These are phyloP conservation scores for Luvunga scandens DNA, from an alignment of 345 rosid species.

Conservation along the genomic window DNA sequence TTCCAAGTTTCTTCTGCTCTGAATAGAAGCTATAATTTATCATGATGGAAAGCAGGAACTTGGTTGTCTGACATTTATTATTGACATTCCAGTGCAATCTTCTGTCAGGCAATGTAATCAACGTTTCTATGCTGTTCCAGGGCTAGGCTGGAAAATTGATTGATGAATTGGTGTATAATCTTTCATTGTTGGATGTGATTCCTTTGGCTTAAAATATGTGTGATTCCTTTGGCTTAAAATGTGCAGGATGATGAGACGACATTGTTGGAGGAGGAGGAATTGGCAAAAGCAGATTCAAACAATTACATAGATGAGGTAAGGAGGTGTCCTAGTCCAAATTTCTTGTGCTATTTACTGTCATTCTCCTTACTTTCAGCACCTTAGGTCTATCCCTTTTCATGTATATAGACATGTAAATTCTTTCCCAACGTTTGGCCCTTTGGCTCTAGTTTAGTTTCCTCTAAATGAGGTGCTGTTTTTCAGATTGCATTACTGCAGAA, in stretches of 20 bases:
- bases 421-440: constrained; percentile 17
- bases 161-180: background rate
- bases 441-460: constrained; percentile 16
- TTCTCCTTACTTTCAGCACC: constrained; percentile 9
- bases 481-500: constrained; percentile 83
- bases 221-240: constrained; percentile 17
- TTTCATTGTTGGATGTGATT: background rate
- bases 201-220: background rate
- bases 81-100: background rate
- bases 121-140: background rate
- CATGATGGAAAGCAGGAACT: background rate
- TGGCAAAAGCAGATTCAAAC: constrained; percentile 68
- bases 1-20: background rate
- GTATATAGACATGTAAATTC: constrained; percentile 1
- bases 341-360: constrained; percentile 19
- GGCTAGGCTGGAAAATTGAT: background rate
- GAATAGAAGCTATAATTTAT: background rate
- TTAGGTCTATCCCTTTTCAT: background rate
- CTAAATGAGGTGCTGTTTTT: constrained; percentile 22
- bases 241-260: constrained; percentile 93
- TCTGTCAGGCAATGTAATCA: background rate
- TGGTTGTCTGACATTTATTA: background rate
- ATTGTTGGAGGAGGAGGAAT: constrained; percentile 78
- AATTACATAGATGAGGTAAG: constrained; percentile 75
- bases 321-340: background rate